Conservation (phyloP, 768 basidiomycete species). For the Boletus reticulatus region DNA sequence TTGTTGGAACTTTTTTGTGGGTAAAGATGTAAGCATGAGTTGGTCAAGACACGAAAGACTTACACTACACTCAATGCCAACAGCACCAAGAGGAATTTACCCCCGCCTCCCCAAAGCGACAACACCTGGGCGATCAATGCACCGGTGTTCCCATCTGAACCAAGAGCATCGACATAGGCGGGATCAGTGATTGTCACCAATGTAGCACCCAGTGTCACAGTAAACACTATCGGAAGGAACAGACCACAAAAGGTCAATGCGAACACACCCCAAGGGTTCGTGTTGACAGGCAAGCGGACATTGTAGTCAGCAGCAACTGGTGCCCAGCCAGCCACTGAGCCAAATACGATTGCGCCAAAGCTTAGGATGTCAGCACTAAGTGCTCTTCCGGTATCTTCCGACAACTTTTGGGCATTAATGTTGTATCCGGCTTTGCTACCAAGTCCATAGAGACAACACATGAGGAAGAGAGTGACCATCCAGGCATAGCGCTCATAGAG, state of each 20-base stretch:
- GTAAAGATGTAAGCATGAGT: neutral
- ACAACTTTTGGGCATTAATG: conserved; percentile 38
- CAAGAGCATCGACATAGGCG: conserved; percentile 40
- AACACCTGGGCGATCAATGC: conserved; percentile 44
- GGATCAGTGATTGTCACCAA: conserved; percentile 42
- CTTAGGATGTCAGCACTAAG: conserved; percentile 48
- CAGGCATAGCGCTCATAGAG: conserved; percentile 56
- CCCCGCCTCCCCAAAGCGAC: conserved; percentile 42
- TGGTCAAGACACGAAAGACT: conserved; percentile 8
- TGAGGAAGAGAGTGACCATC: conserved; percentile 45
- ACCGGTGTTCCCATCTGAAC: conserved; percentile 38
- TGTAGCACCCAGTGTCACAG: conserved; percentile 34
- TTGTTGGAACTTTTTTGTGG: conserved; percentile 35
- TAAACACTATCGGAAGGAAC: conserved; percentile 46
- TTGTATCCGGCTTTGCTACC: conserved; percentile 48
- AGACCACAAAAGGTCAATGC: conserved; percentile 49
- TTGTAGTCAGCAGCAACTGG: conserved; percentile 57
- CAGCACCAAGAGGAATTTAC: conserved; percentile 41
- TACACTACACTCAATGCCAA: conserved; percentile 43
- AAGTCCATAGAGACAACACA: conserved; percentile 51
- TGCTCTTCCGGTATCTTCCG: conserved; percentile 43
- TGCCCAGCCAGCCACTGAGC: conserved; percentile 47
- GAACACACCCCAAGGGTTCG: conserved; percentile 43
- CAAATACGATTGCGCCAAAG: conserved; percentile 54
- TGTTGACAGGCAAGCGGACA: conserved; percentile 45